These are phyloP conservation scores for Aschersonia sp. DNA, from an alignment of 2,329 filamentous ascomycete species.

Conservation along the genomic window DNA sequence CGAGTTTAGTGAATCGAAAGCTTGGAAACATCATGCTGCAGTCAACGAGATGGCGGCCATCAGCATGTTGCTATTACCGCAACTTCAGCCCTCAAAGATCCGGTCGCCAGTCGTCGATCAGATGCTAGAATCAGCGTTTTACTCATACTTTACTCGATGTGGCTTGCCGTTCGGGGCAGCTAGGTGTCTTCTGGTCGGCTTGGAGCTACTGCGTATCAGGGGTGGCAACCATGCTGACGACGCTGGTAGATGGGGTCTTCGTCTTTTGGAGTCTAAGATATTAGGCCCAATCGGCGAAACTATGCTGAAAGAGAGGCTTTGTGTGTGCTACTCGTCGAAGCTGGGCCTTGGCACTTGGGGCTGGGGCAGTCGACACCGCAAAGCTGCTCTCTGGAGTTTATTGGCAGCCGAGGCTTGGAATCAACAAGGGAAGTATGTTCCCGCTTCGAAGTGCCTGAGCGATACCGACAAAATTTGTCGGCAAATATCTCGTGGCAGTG, in stretches of 20 bases:
- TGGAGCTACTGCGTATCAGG: constrained; percentile 72
- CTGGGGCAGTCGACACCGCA: constrained; percentile 62
- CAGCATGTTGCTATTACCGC: constrained; percentile 64
- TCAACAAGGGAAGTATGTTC: constrained; percentile 57
- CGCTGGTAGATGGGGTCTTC: constrained; percentile 71
- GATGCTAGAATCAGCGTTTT: constrained; percentile 79
- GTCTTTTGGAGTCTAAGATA: constrained; percentile 65
- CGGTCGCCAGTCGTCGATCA: constrained; percentile 71
- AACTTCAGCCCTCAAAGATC: constrained; percentile 57
- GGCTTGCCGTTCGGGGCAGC: constrained; percentile 66
- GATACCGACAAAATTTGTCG: constrained; percentile 47
- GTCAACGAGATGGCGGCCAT: constrained; percentile 91
- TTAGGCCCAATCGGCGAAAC: constrained; percentile 65
- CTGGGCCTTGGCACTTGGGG: constrained; percentile 48
- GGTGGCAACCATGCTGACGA: constrained; percentile 73
- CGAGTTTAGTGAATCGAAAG: constrained; percentile 91
- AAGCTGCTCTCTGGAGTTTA: constrained; percentile 80
- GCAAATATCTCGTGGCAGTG: constrained; percentile 31
- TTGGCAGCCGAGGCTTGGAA: constrained; percentile 78
- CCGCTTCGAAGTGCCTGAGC: constrained; percentile 65
- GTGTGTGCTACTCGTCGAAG: constrained; percentile 68
- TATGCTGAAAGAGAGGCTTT: constrained; percentile 73
- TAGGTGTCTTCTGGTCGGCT: constrained; percentile 58
- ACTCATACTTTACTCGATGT: constrained; percentile 84
- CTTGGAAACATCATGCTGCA: constrained; percentile 89